Conservation (phyloP, 2,329 filamentous ascomycete genomes). For the Colletotrichum liaoningense region DNA sequence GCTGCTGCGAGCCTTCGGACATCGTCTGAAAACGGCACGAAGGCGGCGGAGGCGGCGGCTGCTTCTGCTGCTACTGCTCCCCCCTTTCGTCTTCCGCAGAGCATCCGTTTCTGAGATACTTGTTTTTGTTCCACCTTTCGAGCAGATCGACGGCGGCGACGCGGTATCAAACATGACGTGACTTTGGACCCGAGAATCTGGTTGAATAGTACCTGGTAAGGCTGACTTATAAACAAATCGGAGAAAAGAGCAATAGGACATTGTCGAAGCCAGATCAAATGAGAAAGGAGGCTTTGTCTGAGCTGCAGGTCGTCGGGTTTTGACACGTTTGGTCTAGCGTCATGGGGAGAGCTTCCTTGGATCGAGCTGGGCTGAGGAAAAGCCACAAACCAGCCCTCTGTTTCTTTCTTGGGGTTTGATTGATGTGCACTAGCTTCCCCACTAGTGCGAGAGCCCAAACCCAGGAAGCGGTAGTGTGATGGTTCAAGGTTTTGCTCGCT, state of each 20-base stretch:
- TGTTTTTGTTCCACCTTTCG: slow-evolving; percentile 15
- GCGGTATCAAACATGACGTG: slow-evolving; percentile 14
- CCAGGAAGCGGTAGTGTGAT: not conserved
- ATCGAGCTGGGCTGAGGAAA: slow-evolving; percentile 9
- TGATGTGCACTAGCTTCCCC: slow-evolving; percentile 29
- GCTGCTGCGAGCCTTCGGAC: slow-evolving; percentile 50
- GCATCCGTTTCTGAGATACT: slow-evolving; percentile 6
- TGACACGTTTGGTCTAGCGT: slow-evolving; percentile 30
- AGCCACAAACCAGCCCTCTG: slow-evolving; percentile 23
- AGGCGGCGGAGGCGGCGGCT: not conserved
- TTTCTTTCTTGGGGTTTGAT: slow-evolving; percentile 21
- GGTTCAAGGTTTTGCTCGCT: not conserved
- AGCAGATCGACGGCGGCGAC: not conserved
- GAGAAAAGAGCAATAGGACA: not conserved
- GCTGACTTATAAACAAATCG: slow-evolving; percentile 30
- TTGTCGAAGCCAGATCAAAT: not conserved
- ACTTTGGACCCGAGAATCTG: not conserved
- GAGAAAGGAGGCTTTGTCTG: slow-evolving; percentile 26
- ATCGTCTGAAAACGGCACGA: slow-evolving; percentile 39
- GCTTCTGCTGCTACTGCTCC: not conserved
- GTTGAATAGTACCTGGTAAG: slow-evolving; percentile 2
- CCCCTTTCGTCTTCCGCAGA: slow-evolving; percentile 1
- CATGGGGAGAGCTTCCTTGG: not conserved
- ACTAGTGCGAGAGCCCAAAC: slow-evolving; percentile 18
- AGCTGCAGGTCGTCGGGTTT: slow-evolving; percentile 26